These are phyloP conservation scores for Aspergillus nidulans DNA, from an alignment of 495 filamentous ascomycete genomes.

Conservation along the genomic window DNA sequence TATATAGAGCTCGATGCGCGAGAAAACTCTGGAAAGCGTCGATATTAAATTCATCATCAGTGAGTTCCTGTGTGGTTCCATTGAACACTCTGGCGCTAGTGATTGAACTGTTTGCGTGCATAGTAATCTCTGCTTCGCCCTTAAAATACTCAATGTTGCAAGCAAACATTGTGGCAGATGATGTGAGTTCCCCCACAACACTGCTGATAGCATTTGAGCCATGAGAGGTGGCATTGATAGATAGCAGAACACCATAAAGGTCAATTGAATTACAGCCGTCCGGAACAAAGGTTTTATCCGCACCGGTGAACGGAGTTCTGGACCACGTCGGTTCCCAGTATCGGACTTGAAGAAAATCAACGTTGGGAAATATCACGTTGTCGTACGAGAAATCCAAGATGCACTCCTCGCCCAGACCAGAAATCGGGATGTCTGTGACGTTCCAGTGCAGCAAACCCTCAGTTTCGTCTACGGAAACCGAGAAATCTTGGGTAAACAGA, in stretches of 20 bases:
- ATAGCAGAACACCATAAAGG: constrained; percentile 36
- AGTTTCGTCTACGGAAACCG: constrained; percentile 22
- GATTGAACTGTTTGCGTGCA: constrained; percentile 43
- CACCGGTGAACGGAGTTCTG: constrained; percentile 8
- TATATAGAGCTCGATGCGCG: constrained; percentile 33
- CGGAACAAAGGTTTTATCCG: constrained; percentile 23
- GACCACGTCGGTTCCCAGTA: constrained; percentile 37
- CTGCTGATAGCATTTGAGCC: constrained; percentile 4
- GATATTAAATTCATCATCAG: constrained; percentile 29
- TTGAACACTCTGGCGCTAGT: constrained; percentile 21
- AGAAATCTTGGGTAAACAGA: constrained; percentile 20
- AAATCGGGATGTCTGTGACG: constrained; percentile 24
- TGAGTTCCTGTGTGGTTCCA: constrained; percentile 19
- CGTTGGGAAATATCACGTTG: constrained; percentile 28
- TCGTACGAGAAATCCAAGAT: constrained; percentile 31
- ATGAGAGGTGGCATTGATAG: constrained; percentile 26
- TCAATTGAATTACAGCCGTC: constrained; percentile 33
- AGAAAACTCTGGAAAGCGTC: constrained; percentile 33
- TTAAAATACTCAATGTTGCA: constrained; percentile 34
- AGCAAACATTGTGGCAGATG: constrained; percentile 31
- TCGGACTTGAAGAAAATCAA: constrained; percentile 35
- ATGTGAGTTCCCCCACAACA: constrained; percentile 17
- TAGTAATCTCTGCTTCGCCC: constrained; percentile 28
- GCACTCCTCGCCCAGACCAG: constrained; percentile 22
- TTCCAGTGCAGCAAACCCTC: constrained; percentile 28